phyloP scores from a whole-genome alignment of 1,284 basidiomycete species.

The Trametes versicolor region DNA sequence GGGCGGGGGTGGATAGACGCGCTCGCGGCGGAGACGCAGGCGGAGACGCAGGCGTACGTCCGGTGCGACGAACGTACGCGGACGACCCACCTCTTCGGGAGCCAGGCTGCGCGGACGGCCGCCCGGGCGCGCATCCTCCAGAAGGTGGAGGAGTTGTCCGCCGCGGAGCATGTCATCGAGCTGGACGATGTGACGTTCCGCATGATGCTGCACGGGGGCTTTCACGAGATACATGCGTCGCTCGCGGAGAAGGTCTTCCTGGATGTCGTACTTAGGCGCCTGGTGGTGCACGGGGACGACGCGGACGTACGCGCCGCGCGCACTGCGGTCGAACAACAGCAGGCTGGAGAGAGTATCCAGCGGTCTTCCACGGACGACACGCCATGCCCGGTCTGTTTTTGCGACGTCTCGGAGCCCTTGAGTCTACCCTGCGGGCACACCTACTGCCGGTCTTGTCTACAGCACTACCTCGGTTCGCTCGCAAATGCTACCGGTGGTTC shows the following conservation, averaged over 20 bases:
- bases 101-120: conserved; percentile 38
- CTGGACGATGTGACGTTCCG: conserved; percentile 47
- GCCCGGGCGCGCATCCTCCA: conserved; percentile 46
- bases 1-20: conserved; percentile 48
- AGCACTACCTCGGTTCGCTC: conserved; percentile 50
- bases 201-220: conserved; percentile 49
- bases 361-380: conserved; percentile 34
- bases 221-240: conserved; percentile 46
- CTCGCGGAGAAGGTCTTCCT: conserved; percentile 53
- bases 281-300: conserved; percentile 50
- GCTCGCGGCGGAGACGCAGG: conserved; percentile 44
- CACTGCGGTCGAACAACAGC: conserved; percentile 3
- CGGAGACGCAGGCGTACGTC: conserved; percentile 47
- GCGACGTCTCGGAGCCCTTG: conserved; percentile 48
- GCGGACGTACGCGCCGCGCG: conserved; percentile 34
- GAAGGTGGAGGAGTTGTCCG: conserved; percentile 45
- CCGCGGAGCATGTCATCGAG: conserved; percentile 46
- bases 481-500: conserved; percentile 38
- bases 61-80: conserved; percentile 50
- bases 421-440: conserved; percentile 56
- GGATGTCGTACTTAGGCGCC: conserved; percentile 46
- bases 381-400: conserved; percentile 55
- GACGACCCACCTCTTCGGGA: conserved; percentile 51
- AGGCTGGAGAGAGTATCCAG: background rate
- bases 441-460: conserved; percentile 61